phyloP scores from a whole-genome alignment of 352 stramenopile species.

The Peronospora belbahrii region DNA sequence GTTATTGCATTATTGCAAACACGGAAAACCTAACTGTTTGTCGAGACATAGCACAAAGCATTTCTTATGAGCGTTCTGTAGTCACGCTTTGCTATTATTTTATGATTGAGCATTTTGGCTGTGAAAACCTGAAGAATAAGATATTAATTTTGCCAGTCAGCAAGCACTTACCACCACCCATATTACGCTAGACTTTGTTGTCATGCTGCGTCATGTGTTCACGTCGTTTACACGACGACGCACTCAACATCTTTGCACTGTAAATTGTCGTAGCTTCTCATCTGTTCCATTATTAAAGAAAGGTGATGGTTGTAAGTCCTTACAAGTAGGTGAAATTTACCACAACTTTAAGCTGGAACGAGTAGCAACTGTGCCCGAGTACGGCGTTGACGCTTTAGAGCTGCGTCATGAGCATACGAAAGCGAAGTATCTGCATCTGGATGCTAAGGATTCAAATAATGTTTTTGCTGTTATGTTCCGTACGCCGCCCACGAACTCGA shows the following conservation, averaged over 20 bases:
- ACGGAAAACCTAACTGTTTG: no score
- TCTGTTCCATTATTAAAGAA: slow-evolving; percentile 16
- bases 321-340: slow-evolving; percentile 54
- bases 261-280: neutral
- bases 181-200: slow-evolving; percentile 8
- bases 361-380: slow-evolving; percentile 65
- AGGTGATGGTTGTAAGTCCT: slow-evolving; percentile 47
- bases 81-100: no score
- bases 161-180: neutral
- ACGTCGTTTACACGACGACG: slow-evolving; percentile 1
- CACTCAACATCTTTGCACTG: neutral
- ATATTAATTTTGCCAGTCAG: neutral
- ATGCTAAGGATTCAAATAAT: slow-evolving; percentile 81
- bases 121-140: no score
- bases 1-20: slow-evolving; percentile 32
- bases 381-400: slow-evolving; percentile 73
- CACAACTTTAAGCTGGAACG: slow-evolving; percentile 71
- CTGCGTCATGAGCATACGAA: slow-evolving; percentile 66
- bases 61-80: no score
- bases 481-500: slow-evolving; percentile 93
- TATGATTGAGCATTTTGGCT: no score
- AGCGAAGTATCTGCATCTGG: slow-evolving; percentile 74
- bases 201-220: slow-evolving; percentile 27
- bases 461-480: slow-evolving; percentile 95
- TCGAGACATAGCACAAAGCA: no score